These are phyloP conservation scores for Claviceps sp. DNA, from an alignment of 2,329 filamentous ascomycete species.

Conservation along the genomic window DNA sequence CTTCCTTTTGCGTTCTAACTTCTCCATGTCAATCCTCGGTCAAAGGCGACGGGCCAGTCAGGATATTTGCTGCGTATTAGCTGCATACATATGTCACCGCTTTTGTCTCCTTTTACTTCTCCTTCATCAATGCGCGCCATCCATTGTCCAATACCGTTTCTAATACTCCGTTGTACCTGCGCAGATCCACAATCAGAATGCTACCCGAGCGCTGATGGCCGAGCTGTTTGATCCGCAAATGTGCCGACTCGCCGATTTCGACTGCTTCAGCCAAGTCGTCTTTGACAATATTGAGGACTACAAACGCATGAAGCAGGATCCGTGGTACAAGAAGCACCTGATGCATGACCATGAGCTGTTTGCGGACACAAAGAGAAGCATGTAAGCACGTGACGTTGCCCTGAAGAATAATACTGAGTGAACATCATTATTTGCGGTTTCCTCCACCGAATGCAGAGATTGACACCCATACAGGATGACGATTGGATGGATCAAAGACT, in stretches of 20 bases:
- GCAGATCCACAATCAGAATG: constrained; percentile 27
- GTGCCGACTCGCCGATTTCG: constrained; percentile 32
- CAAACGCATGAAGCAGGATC: constrained; percentile 33
- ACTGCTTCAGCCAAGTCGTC: constrained; percentile 35
- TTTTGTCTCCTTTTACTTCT: too few species aligned
- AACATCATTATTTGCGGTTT: background rate
- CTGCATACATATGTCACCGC: too few species aligned
- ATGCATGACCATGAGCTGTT: constrained; percentile 33
- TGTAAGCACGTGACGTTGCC: constrained; percentile 1
- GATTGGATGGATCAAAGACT: constrained; percentile 32
- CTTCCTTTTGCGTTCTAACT: too few species aligned
- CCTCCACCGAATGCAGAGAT: background rate
- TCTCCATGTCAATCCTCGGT: too few species aligned
- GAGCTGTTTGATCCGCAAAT: constrained; percentile 30
- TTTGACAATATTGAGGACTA: constrained; percentile 32
- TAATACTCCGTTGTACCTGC: too few species aligned
- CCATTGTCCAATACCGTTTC: too few species aligned
- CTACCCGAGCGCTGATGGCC: constrained; percentile 21
- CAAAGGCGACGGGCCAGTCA: too few species aligned
- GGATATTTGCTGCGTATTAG: too few species aligned
- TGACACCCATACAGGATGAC: constrained; percentile 22
- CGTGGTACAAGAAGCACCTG: constrained; percentile 32
- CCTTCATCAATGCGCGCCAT: too few species aligned
- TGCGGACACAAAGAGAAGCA: constrained; percentile 33
- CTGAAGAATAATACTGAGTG: too few species aligned